phyloP scores from a whole-genome alignment of 257 asterid genomes.

The Gentiana macrophylla region DNA sequence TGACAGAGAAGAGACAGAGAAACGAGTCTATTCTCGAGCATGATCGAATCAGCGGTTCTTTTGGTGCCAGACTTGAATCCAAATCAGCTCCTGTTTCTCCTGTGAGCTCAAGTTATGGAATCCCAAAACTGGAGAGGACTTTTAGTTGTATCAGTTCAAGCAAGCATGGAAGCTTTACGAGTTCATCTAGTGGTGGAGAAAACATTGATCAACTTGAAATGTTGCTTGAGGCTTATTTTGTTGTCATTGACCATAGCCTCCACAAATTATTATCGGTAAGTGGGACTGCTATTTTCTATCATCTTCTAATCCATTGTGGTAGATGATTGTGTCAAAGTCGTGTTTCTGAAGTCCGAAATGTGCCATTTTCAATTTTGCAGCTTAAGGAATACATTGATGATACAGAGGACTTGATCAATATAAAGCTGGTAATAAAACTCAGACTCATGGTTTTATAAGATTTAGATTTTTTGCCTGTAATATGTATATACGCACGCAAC shows the following conservation, averaged over 20 bases:
- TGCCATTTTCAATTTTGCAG: slow-evolving; percentile 32
- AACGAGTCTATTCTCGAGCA: slow-evolving; percentile 36
- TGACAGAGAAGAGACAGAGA: slow-evolving; percentile 89
- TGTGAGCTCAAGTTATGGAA: slow-evolving; percentile 46
- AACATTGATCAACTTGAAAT: slow-evolving; percentile 94
- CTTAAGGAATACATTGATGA: slow-evolving; percentile 97
- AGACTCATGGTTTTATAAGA: not conserved
- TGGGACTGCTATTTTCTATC: slow-evolving; percentile 4
- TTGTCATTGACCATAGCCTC: slow-evolving; percentile 72
- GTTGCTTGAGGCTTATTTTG: slow-evolving; percentile 94
- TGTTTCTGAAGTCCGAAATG: not conserved
- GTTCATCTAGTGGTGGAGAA: slow-evolving; percentile 60
- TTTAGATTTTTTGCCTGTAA: not conserved
- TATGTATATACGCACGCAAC: not conserved
- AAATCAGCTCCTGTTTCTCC: slow-evolving; percentile 89
- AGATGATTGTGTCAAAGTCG: too few species aligned
- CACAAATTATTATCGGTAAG: slow-evolving; percentile 86
- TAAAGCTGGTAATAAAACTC: slow-evolving; percentile 59
- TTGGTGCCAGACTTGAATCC: slow-evolving; percentile 26
- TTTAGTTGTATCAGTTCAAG: slow-evolving; percentile 70
- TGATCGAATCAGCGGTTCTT: slow-evolving; percentile 31
- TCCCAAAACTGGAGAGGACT: slow-evolving; percentile 64
- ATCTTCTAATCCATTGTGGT: too few species aligned
- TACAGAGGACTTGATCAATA: slow-evolving; percentile 93
- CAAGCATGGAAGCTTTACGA: slow-evolving; percentile 69